A percentile compares a stretch with the other conserved stretches of the same genome.
These are phyloP conservation scores for Penicillium maclennaniae DNA, from an alignment of 495 filamentous ascomycete species.

Conservation along the genomic window DNA sequence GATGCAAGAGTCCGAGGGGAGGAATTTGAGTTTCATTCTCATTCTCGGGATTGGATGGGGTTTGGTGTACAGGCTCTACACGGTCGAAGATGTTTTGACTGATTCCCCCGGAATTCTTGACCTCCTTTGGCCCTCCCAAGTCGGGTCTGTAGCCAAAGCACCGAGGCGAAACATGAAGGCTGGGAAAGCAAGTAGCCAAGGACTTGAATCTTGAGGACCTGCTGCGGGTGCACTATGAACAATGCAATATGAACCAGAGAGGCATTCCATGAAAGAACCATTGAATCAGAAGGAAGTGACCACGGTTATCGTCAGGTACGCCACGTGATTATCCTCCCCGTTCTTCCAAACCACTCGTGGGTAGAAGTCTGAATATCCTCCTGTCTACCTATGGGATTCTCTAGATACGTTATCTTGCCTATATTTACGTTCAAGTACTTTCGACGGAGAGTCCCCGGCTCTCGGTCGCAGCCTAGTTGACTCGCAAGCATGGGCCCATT, in stretches of 20 bases:
- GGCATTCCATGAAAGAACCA: no score
- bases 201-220: not conserved
- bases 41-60: no score
- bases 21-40: no score
- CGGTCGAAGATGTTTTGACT: no score
- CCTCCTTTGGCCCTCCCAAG: no score
- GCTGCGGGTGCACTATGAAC: no score
- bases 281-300: not conserved
- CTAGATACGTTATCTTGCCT: not conserved
- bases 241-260: no score
- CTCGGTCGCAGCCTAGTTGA: not conserved
- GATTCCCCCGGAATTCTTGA: no score
- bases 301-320: not conserved
- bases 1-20: no score
- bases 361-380: not conserved
- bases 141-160: no score
- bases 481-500: not conserved
- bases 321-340: not conserved
- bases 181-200: not conserved
- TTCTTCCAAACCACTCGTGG: not conserved
- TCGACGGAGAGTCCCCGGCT: not conserved
- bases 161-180: no score
- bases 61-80: no score
- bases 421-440: not conserved
- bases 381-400: not conserved